Conservation (phyloP, 2,329 filamentous ascomycete genomes). For the Aspergillus hortae region DNA sequence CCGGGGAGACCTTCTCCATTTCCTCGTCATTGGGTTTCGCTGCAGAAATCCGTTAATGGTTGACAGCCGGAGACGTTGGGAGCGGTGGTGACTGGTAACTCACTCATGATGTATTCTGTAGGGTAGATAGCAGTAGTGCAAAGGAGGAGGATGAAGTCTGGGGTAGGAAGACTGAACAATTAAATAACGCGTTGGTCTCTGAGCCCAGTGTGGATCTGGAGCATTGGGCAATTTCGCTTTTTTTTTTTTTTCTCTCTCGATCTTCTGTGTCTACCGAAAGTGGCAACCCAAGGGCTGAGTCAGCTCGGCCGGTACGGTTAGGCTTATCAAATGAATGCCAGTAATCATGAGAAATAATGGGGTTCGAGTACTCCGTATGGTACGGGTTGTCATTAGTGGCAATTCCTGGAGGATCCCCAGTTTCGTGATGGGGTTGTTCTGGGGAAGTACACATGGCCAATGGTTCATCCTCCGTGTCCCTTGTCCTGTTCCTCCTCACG, state of each 20-base stretch:
- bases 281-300: background rate
- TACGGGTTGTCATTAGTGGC: background rate
- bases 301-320: background rate
- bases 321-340: background rate
- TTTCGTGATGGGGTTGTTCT: background rate
- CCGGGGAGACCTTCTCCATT: conserved; percentile 7
- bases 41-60: background rate
- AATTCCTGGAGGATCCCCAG: background rate
- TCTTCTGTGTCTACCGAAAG: background rate
- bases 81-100: background rate
- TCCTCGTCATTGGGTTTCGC: background rate
- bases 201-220: background rate
- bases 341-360: background rate
- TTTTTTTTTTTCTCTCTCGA: background rate
- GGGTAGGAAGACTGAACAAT: background rate
- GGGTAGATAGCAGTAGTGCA: background rate
- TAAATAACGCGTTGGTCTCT: background rate
- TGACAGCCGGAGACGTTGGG: background rate
- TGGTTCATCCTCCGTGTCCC: background rate
- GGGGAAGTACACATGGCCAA: background rate
- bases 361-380: background rate
- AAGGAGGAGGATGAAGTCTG: background rate
- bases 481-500: background rate
- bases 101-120: background rate
- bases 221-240: background rate